phyloP scores from a whole-genome alignment of 495 filamentous ascomycete genomes.

The Hypoxylon perforatum region DNA sequence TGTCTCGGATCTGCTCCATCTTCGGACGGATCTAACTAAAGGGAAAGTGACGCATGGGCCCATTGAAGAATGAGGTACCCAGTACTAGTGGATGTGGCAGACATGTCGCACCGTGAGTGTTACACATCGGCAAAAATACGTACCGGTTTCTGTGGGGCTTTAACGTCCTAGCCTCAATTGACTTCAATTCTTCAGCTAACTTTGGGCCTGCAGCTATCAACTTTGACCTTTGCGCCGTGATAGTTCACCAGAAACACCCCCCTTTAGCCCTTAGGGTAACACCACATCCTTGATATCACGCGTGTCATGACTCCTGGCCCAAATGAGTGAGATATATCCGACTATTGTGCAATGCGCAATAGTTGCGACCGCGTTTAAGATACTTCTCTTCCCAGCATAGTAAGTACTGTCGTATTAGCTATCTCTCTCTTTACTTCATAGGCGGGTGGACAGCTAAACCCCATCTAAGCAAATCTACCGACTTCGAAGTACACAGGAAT shows the following conservation, averaged over 20 bases:
- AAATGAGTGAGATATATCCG: constrained; percentile 86
- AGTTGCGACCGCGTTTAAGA: constrained; percentile 88
- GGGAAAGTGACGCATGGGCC: constrained; percentile 21
- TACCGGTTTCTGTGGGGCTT: constrained; percentile 40
- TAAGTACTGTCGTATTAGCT: constrained; percentile 59
- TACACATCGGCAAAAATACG: constrained; percentile 41
- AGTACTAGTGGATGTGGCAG: neutral
- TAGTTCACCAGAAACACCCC: constrained; percentile 4
- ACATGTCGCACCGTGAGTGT: constrained; percentile 36
- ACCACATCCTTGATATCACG: neutral
- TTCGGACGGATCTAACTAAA: too few relatives aligned
- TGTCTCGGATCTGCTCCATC: too few relatives aligned
- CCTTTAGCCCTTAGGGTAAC: neutral
- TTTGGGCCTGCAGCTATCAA: constrained; percentile 11
- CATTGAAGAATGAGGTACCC: neutral
- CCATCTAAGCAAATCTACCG: constrained; percentile 87
- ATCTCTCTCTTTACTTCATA: neutral
- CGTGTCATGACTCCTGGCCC: constrained; percentile 35
- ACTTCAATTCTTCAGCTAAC: constrained; percentile 43
- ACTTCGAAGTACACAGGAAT: constrained; percentile 98
- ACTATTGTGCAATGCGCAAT: constrained; percentile 88
- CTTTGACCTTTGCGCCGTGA: constrained; percentile 5
- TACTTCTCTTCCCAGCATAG: constrained; percentile 96
- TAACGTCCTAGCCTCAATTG: constrained; percentile 44
- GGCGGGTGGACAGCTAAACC: constrained; percentile 17